Percentiles rank a stretch among this genome's conserved stretches.
phyloP scores from a whole-genome alignment of 208 protist genomes.

The Crithidia fasciculata region DNA sequence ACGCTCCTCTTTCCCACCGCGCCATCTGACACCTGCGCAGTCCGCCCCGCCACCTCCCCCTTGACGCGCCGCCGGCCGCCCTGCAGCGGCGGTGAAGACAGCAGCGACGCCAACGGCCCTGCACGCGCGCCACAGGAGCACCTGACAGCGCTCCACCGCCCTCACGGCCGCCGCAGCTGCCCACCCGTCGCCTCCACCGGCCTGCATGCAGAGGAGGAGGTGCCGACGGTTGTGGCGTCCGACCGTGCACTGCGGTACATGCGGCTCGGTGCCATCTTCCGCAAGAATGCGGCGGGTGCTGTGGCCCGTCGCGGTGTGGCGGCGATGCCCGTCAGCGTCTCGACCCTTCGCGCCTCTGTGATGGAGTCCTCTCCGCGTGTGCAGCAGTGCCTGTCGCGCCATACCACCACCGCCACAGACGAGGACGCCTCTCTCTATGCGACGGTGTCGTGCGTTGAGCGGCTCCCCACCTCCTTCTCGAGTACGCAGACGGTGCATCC shows the following conservation, averaged over 20 bases:
- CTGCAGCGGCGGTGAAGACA: too few relatives aligned
- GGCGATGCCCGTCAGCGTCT: not conserved
- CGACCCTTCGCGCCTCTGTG: not conserved
- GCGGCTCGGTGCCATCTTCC: too few relatives aligned
- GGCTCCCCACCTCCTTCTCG: not conserved
- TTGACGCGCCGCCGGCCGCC: too few relatives aligned
- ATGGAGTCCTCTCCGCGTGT: not conserved
- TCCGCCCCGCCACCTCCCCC: too few relatives aligned
- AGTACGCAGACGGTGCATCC: not conserved
- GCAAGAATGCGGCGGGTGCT: not conserved
- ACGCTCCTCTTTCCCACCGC: too few relatives aligned
- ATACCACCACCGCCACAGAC: not conserved
- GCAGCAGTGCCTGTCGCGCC: not conserved
- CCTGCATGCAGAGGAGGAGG: not conserved
- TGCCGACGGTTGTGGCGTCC: constrained; percentile 4
- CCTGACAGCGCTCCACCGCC: too few relatives aligned
- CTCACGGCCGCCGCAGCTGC: too few relatives aligned
- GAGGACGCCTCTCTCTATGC: not conserved
- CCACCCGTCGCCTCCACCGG: too few relatives aligned
- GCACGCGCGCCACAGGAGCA: too few relatives aligned
- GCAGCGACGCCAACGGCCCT: too few relatives aligned
- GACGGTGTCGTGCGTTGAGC: not conserved
- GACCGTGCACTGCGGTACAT: not conserved
- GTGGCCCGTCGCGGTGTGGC: not conserved
- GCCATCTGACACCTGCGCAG: too few relatives aligned